Base-by-base conservation (phyloP, 1,284 basidiomycete genomes). In the Trichosporon sp. region DNA sequence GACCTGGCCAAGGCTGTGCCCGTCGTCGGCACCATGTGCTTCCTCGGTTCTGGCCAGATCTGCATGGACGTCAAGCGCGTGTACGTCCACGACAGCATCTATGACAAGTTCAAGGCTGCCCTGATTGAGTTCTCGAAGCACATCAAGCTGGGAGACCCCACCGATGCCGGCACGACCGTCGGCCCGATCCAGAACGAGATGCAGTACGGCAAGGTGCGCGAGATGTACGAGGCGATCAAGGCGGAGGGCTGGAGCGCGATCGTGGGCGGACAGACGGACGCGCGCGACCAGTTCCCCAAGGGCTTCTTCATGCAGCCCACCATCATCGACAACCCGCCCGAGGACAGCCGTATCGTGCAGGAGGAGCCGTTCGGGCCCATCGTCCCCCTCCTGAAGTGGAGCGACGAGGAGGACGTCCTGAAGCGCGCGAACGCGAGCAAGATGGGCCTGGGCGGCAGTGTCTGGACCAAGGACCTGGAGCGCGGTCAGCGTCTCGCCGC, bases 401-500 rank as follows among this genome's bases (percentile, higher is more conserved):
- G 92, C 79, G 92, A 92, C 0, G 96, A 99, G 84, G 93, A 94
- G 66, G 92, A 98, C 81, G 95, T 96, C 1, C 86, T 98, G 69
- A 87, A 87, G 76, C 85, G 91, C 69, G 96, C 96, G 43, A 99
- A 99, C 83, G 86, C 90, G 75, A 87, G 91, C 1, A 89, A 92
- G 40, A 90, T 93, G 63, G 96, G 96, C 0, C 87, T 99, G 26
- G 95, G 95, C 6, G 94, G 79, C 14, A 96, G 96, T 84, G 94
- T 97, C 86, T 97, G 90, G 86, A 93, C 93, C 64, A 86, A 92
- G 72, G 96, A 98, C 81, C 86, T 96, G 2, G 91, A 92, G 2
- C 86, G 96, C 48, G 91, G 93, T 68, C 97, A 93, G 92, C 88
- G 96, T 65, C 94, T 99, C 16, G 94, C 95, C 14, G 94, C 97